Percentiles rank a stretch among this genome's conserved stretches.
Evolutionary conservation across 352 stramenopile genomes (phyloP).

Genomic region (Globisporangium paroecandrum): DNA sequence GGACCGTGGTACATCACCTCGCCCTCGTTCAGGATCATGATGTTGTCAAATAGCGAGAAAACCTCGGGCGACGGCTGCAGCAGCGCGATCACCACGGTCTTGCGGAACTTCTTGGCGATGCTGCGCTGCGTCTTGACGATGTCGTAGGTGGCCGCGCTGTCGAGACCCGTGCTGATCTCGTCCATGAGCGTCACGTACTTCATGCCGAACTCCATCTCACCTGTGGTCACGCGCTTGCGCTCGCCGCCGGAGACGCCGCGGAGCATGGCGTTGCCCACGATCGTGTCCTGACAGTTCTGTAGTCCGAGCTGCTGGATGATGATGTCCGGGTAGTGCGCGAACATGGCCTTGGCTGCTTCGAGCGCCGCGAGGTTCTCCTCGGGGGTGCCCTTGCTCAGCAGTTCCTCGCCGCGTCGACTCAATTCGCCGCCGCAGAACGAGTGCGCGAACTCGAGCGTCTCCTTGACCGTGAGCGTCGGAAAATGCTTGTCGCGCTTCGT

Average conservation of each 20-base stretch:
- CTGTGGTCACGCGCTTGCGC: constrained; percentile 63
- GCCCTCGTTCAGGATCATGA: constrained; percentile 66
- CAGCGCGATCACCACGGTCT: constrained; percentile 51
- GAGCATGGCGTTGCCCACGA: constrained; percentile 49
- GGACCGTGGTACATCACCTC: constrained; percentile 26
- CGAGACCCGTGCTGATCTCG: constrained; percentile 91
- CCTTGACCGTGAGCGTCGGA: constrained; percentile 42
- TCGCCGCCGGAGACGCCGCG: constrained; percentile 66
- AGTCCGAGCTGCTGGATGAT: constrained; percentile 30
- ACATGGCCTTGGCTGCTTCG: constrained; percentile 13
- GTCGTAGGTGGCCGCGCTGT: constrained; percentile 88
- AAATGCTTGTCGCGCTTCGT: constrained; percentile 36
- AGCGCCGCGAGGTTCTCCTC: constrained; percentile 22
- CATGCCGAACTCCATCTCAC: constrained; percentile 78
- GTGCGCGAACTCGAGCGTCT: constrained; percentile 52
- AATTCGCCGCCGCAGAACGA: constrained; percentile 29
- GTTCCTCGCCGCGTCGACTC: not conserved
- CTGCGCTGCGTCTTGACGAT: constrained; percentile 75
- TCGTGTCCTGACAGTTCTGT: constrained; percentile 29
- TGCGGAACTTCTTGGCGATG: constrained; percentile 33
- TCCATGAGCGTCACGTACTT: constrained; percentile 83
- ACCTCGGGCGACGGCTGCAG: constrained; percentile 87
- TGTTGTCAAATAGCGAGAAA: constrained; percentile 87
- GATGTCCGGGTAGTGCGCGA: constrained; percentile 29
- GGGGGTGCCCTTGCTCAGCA: constrained; percentile 20